These are phyloP conservation scores for Xylaria sp. DNA, from an alignment of 2,329 filamentous ascomycete species.

Conservation along the genomic window DNA sequence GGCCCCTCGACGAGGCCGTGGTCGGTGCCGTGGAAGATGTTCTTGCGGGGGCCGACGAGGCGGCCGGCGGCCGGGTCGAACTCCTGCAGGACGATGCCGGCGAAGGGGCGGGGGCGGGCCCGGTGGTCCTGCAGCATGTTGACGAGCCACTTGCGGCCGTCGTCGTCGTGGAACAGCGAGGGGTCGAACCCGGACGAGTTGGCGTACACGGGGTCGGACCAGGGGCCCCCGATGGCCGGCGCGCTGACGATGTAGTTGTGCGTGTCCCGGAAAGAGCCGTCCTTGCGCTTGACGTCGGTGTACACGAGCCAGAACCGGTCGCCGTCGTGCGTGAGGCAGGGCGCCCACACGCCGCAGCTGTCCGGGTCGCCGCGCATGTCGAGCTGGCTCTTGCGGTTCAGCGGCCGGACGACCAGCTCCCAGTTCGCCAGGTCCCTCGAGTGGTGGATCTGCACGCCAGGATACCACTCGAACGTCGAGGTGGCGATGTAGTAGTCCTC, in stretches of 20 bases:
- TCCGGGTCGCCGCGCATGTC: constrained; percentile 63
- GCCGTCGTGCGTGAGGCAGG: constrained; percentile 64
- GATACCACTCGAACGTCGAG: constrained; percentile 59
- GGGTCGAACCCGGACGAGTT: constrained; percentile 68
- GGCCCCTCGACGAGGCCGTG: constrained; percentile 59
- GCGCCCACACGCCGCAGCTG: constrained; percentile 66
- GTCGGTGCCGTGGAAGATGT: constrained; percentile 58
- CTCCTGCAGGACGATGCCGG: constrained; percentile 62
- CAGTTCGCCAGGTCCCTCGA: constrained; percentile 57
- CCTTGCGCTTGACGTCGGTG: constrained; percentile 68
- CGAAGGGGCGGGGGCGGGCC: constrained; percentile 51
- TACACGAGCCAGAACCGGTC: constrained; percentile 65
- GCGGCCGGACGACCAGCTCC: constrained; percentile 49
- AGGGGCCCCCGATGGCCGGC: constrained; percentile 57
- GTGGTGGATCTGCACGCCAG: constrained; percentile 58
- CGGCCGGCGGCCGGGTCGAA: constrained; percentile 52
- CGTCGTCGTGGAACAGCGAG: constrained; percentile 60
- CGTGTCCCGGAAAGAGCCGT: constrained; percentile 66
- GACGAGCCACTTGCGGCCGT: constrained; percentile 58
- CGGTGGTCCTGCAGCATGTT: constrained; percentile 62
- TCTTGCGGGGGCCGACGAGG: constrained; percentile 59
- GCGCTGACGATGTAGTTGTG: constrained; percentile 66
- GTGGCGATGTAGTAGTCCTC: constrained; percentile 59
- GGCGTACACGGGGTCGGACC: constrained; percentile 62
- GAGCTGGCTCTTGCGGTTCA: constrained; percentile 53